A percentile compares a stretch with the other conserved stretches of the same genome.
These are phyloP conservation scores for Pleoardoris graminearum DNA, from an alignment of 2,329 filamentous ascomycete genomes.

Conservation along the genomic window DNA sequence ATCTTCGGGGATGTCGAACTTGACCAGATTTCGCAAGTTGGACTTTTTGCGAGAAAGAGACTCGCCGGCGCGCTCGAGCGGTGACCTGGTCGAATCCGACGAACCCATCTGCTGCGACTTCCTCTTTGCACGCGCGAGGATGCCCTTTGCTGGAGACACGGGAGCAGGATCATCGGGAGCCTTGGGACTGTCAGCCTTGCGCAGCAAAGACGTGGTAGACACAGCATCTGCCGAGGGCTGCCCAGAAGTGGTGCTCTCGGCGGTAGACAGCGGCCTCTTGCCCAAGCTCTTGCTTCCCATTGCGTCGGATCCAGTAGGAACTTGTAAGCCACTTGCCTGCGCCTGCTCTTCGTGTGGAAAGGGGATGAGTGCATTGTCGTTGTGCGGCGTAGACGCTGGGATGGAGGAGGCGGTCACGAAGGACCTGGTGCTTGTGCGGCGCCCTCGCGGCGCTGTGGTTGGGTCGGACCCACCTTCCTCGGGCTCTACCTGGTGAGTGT, in stretches of 20 bases:
- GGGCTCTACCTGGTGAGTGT: constrained; percentile 18
- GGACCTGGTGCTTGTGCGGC: constrained; percentile 36
- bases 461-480: constrained; percentile 14
- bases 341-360: constrained; percentile 18
- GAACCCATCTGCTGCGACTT: constrained; percentile 31
- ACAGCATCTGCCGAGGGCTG: constrained; percentile 39
- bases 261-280: constrained; percentile 36
- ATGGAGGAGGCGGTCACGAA: constrained; percentile 39
- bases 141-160: constrained; percentile 28
- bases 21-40: constrained; percentile 44
- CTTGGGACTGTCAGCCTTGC: constrained; percentile 41
- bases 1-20: constrained; percentile 49
- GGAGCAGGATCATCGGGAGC: constrained; percentile 24
- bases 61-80: constrained; percentile 11
- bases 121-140: constrained; percentile 33
- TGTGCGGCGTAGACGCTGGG: constrained; percentile 10
- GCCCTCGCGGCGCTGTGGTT: constrained; percentile 11
- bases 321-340: constrained; percentile 38
- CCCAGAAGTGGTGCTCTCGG: constrained; percentile 31
- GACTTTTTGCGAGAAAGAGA: constrained; percentile 32
- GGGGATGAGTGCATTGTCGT: constrained; percentile 9
- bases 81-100: constrained; percentile 15
- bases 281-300: constrained; percentile 22
- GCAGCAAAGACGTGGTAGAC: constrained; percentile 44
- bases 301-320: constrained; percentile 24